Evolutionary conservation across 345 rosid species (phyloP).

Genomic region (Syzygium grande): DNA sequence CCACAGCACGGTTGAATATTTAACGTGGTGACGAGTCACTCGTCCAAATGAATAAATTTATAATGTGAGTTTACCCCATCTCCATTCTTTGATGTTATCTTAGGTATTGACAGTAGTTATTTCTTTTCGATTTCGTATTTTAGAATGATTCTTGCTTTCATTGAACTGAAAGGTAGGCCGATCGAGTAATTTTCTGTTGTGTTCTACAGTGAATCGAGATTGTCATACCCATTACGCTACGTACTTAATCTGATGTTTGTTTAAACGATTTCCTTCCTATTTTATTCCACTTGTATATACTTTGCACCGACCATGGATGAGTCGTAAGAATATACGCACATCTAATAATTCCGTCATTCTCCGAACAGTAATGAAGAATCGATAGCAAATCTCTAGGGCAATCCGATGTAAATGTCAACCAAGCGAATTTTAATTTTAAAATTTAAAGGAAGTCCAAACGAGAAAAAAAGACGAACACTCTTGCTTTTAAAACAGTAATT

Average conservation of each 20-base stretch:
- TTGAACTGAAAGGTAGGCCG: background rate
- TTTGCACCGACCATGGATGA: background rate
- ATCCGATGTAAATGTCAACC: background rate
- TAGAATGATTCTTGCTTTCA: background rate
- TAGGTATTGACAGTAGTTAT: background rate
- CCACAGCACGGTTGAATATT: background rate
- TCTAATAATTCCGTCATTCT: background rate
- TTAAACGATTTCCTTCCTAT: background rate
- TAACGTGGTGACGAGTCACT: background rate
- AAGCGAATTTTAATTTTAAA: background rate
- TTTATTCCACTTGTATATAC: background rate
- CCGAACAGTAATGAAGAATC: background rate
- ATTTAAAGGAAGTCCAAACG: background rate
- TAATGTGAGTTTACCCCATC: background rate
- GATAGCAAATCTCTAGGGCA: background rate
- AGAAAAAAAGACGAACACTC: background rate
- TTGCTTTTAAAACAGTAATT: background rate
- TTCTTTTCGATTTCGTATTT: background rate
- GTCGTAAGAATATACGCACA: background rate
- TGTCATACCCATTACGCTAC: background rate
- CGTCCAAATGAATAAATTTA: background rate
- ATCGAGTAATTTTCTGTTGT: background rate
- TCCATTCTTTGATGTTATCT: background rate
- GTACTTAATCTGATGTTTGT: background rate
- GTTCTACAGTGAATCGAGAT: background rate